phyloP scores from a whole-genome alignment of 148 eudicot species.

The Mesembryanthemum crystallinum region DNA sequence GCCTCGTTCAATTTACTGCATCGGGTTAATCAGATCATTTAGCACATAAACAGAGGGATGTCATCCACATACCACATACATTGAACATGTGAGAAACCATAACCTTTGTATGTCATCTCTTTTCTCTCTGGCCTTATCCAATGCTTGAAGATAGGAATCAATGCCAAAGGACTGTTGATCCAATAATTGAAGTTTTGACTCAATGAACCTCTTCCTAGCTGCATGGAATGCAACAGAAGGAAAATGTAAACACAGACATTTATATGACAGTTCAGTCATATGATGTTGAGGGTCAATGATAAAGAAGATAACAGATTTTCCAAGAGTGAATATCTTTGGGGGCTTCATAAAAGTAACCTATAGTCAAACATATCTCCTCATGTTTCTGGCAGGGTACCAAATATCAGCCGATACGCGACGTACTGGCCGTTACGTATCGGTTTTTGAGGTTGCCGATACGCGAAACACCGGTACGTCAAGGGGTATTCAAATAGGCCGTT shows the following conservation, averaged over 20 bases:
- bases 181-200: slow-evolving; percentile 65
- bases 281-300: too few relatives aligned
- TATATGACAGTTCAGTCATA: not conserved
- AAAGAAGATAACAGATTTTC: not conserved
- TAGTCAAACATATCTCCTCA: not conserved
- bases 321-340: not conserved
- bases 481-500: too few relatives aligned
- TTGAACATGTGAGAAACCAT: slow-evolving; percentile 13
- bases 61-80: not conserved
- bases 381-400: too few relatives aligned
- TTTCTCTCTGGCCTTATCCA: slow-evolving; percentile 54
- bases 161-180: slow-evolving; percentile 50
- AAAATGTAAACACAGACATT: not conserved
- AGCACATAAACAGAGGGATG: slow-evolving; percentile 3
- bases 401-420: too few relatives aligned
- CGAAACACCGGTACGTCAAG: too few relatives aligned
- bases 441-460: too few relatives aligned
- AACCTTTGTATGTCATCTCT: slow-evolving; percentile 74
- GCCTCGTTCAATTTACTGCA: slow-evolving; percentile 54
- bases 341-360: not conserved
- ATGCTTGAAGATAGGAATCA: slow-evolving; percentile 56
- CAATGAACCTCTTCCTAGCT: slow-evolving; percentile 75
- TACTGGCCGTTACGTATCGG: too few relatives aligned
- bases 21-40: slow-evolving; percentile 6
- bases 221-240: slow-evolving; percentile 30